These are phyloP conservation scores for Tarenaya hassleriana DNA, from an alignment of 345 rosid genomes.

Conservation along the genomic window DNA sequence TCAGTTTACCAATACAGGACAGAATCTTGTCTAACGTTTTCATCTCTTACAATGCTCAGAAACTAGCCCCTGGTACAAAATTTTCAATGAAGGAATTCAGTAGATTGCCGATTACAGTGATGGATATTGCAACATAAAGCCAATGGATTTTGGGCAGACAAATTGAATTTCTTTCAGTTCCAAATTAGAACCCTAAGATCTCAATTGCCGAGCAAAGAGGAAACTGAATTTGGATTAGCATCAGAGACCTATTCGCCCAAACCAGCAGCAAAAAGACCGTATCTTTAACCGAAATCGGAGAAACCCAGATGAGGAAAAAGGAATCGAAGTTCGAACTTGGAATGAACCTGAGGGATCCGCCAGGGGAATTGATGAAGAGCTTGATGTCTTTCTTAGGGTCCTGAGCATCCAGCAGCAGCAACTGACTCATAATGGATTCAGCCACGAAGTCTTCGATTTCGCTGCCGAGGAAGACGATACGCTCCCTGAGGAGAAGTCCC, in stretches of 20 bases:
- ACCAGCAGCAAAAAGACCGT: conserved; percentile 1
- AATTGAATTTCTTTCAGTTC: not conserved
- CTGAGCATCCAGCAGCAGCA: conserved; percentile 85
- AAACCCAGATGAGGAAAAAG: conserved; percentile 6
- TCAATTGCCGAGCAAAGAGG: not conserved
- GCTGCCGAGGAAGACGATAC: conserved; percentile 77
- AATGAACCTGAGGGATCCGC: conserved; percentile 82
- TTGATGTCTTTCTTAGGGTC: conserved; percentile 82
- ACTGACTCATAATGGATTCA: conserved; percentile 80
- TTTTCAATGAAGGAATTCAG: too few species aligned
- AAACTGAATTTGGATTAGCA: too few species aligned
- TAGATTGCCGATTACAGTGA: too few species aligned
- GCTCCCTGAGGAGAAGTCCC: conserved; percentile 79
- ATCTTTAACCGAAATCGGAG: not conserved
- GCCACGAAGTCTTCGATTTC: conserved; percentile 78
- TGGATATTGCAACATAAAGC: too few species aligned
- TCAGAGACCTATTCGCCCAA: not conserved
- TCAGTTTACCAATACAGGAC: not conserved
- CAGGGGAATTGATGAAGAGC: conserved; percentile 76
- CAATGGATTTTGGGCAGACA: not conserved
- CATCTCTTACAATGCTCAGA: too few species aligned
- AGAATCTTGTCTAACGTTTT: too few species aligned
- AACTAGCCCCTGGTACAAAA: too few species aligned
- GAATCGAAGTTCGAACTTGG: not conserved
- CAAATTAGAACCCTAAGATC: conserved; percentile 11